Percentiles rank a stretch among this genome's conserved stretches.
These are phyloP conservation scores for Lodderomyces jiufengensis DNA, from an alignment of 1,139 yeast species.

Conservation along the genomic window DNA sequence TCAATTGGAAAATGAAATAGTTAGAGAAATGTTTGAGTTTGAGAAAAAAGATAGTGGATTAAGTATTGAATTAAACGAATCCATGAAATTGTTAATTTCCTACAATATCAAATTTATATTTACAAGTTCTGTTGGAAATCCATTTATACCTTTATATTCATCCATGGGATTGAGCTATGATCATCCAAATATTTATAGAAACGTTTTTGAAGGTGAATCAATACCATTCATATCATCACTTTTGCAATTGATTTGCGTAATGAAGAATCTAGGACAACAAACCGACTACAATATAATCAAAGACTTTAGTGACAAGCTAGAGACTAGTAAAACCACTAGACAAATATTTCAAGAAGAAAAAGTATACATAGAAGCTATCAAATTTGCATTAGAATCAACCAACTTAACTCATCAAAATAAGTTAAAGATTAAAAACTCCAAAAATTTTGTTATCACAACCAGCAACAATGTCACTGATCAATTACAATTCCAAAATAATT, in stretches of 20 bases:
- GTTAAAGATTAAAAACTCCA: constrained; percentile 7
- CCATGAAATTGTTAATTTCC: constrained; percentile 30
- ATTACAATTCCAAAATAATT: constrained; percentile 15
- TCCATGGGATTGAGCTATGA: constrained; percentile 39
- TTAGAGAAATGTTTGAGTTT: constrained; percentile 47
- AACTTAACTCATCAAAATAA: constrained; percentile 19
- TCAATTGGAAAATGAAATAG: constrained; percentile 43
- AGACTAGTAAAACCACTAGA: constrained; percentile 7
- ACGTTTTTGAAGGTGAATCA: constrained; percentile 17
- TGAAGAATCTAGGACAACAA: constrained; percentile 35
- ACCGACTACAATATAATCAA: constrained; percentile 29
- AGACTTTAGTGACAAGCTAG: constrained; percentile 28
- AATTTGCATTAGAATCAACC: constrained; percentile 38
- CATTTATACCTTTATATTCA: constrained; percentile 42
- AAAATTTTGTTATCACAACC: too few relatives aligned
- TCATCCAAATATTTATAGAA: constrained; percentile 55
- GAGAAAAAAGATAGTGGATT: constrained; percentile 35
- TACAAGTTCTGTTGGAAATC: constrained; percentile 45
- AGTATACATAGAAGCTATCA: constrained; percentile 30
- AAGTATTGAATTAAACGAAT: constrained; percentile 28
- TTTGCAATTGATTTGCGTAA: constrained; percentile 31
- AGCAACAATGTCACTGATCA: constrained; percentile 2
- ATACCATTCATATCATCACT: constrained; percentile 21
- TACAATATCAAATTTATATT: constrained; percentile 49
- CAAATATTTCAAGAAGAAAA: constrained; percentile 25